These are phyloP conservation scores for Achaetomium macrosporum DNA, from an alignment of 2,329 filamentous ascomycete genomes.

Conservation along the genomic window DNA sequence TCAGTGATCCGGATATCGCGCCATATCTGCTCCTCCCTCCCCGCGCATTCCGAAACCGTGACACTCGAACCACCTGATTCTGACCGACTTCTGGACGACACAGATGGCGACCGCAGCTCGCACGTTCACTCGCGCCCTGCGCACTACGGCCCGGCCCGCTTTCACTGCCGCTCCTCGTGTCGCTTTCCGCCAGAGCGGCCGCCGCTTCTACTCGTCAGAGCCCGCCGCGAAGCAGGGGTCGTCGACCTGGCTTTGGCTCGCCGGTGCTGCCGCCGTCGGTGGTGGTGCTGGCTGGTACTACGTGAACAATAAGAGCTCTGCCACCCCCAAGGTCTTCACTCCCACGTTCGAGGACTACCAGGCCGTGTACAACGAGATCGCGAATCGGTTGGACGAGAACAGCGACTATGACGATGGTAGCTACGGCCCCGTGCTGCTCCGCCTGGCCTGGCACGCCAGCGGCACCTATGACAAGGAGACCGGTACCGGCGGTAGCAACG, in stretches of 20 bases:
- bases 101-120: constrained; percentile 46
- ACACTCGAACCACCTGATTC: constrained; percentile 3
- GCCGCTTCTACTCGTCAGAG: constrained; percentile 74
- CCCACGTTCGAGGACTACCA: constrained; percentile 87
- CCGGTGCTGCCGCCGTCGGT: constrained; percentile 52
- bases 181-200: constrained; percentile 66
- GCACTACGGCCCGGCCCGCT: constrained; percentile 52
- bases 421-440: constrained; percentile 85
- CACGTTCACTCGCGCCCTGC: constrained; percentile 54
- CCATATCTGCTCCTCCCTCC: neutral
- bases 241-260: constrained; percentile 48
- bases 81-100: constrained; percentile 6
- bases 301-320: constrained; percentile 49
- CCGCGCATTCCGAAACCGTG: neutral
- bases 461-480: constrained; percentile 90
- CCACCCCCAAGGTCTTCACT: constrained; percentile 55
- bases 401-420: constrained; percentile 95
- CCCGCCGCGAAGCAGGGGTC: constrained; percentile 44
- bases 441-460: constrained; percentile 89
- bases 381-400: constrained; percentile 73
- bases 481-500: constrained; percentile 86
- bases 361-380: constrained; percentile 87
- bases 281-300: constrained; percentile 62
- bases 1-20: constrained; percentile 3
- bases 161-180: constrained; percentile 57